These are phyloP conservation scores for Candida hungchunana DNA, from an alignment of 805 yeast genomes.

Conservation along the genomic window DNA sequence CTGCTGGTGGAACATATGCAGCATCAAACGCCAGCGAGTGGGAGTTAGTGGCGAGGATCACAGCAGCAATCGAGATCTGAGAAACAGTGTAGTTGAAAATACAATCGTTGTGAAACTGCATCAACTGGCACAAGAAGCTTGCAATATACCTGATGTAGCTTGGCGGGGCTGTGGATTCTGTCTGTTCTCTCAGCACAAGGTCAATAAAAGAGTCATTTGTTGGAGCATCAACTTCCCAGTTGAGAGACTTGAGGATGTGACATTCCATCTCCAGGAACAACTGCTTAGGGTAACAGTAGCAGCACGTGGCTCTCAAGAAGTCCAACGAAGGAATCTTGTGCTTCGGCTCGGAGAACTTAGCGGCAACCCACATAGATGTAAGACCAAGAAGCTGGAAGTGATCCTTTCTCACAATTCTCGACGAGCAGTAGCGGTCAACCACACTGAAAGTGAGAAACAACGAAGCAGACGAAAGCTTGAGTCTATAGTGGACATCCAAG, in stretches of 20 bases:
- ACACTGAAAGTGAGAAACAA: constrained; percentile 65
- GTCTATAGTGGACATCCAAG: constrained; percentile 63
- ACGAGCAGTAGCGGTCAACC: constrained; percentile 82
- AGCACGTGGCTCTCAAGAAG: constrained; percentile 51
- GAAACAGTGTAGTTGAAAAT: constrained; percentile 46
- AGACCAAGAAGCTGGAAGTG: constrained; percentile 86
- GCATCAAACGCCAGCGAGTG: constrained; percentile 32
- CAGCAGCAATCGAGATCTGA: constrained; percentile 48
- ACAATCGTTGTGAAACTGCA: constrained; percentile 57
- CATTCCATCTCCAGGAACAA: constrained; percentile 66
- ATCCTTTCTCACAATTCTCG: constrained; percentile 71
- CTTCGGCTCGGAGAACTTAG: constrained; percentile 70
- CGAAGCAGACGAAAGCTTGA: constrained; percentile 59
- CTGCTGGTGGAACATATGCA: constrained; percentile 19
- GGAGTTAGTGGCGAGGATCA: constrained; percentile 40
- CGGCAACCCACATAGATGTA: constrained; percentile 85
- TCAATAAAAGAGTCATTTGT: constrained; percentile 64
- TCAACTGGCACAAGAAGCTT: constrained; percentile 59
- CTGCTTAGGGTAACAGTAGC: constrained; percentile 51
- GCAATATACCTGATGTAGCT: constrained; percentile 52
- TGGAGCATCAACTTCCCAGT: constrained; percentile 61
- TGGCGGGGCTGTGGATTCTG: constrained; percentile 1
- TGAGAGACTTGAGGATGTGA: constrained; percentile 55
- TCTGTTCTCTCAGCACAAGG: constrained; percentile 38
- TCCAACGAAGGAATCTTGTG: constrained; percentile 53